phyloP scores from a whole-genome alignment of 73 alveolate genomes.

The Paramecium bursaria region DNA sequence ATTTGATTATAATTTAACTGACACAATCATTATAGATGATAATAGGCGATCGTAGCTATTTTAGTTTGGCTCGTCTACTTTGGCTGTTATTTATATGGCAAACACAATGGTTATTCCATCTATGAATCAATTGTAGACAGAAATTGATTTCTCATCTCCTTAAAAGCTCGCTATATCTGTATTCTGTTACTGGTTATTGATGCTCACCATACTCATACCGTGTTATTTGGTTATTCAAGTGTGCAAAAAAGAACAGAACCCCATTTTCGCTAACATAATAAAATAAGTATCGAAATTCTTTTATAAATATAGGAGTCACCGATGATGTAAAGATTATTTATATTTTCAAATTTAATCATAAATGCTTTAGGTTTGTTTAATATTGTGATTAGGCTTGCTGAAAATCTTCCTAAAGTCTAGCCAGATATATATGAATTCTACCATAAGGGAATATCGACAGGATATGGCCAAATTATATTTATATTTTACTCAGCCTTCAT shows the following conservation, averaged over 20 bases:
- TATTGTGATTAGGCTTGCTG: constrained; percentile 35
- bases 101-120: constrained; percentile 53
- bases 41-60: background rate
- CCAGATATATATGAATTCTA: background rate
- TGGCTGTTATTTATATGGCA: constrained; percentile 55
- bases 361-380: constrained; percentile 46
- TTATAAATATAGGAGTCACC: background rate
- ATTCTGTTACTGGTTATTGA: background rate
- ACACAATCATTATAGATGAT: too few species aligned
- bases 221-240: constrained; percentile 40
- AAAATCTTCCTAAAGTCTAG: constrained; percentile 19
- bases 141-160: background rate
- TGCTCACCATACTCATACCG: constrained; percentile 25
- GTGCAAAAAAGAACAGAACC: constrained; percentile 37
- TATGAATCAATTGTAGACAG: constrained; percentile 35
- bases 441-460: background rate
- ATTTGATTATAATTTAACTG: too few species aligned
- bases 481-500: too few species aligned
- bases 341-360: constrained; percentile 16
- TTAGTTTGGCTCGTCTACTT: constrained; percentile 4
- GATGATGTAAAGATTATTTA: background rate
- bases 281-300: background rate
- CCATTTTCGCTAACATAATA: constrained; percentile 29
- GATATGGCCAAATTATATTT: background rate
- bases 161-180: constrained; percentile 4